Evolutionary conservation across 2,329 filamentous ascomycete genomes (phyloP), one percentile per base, ranked within the genome.

Genomic region (Cytospora piceicola): DNA sequence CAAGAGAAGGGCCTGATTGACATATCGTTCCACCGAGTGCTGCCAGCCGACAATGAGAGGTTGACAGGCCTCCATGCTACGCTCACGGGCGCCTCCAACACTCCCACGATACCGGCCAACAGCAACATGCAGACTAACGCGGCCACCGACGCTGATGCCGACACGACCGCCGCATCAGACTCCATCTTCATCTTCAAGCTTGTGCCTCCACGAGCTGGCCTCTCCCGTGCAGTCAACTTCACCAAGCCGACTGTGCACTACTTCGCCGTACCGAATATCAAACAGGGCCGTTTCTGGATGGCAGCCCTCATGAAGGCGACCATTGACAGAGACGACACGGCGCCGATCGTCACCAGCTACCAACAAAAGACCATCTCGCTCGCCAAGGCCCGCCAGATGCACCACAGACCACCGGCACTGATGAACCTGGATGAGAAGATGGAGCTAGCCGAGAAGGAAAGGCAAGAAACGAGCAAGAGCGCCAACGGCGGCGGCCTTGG

Each of bases 271-370:
- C 94, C 96, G 61, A 97, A 91, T 72, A 81, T 97, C 66, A 88
- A 92, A 72, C 88, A 95, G 74, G 95, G 95, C 20, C 88, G 95
- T 15, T 81, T 96, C 51, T 99, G 95, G 95, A 99, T 99, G 95
- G 95, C 93, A 5, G 95, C 95, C 7, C 81, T 99, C 60, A 96
- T 99, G 92, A 99, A 99, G 80, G 95, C 95, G 14, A 99, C 95
- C 1, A 99, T 99, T 72, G 94, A 98, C 75, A 90, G 94, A 67
- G 95, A 99, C 71, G 88, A 90, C 73, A 86, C 86, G 4, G 86
- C 90, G 68, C 87, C 90, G 12, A 89, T 97, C 67, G 93, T 92
- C 24, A 95, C 92, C 4, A 97, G 93, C 4, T 98, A 98, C 78
- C 94, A 97, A 75, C 94, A 97, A 75, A 95, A 96, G 82, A 99